Base-by-base conservation (phyloP, 768 basidiomycete genomes). In the Termitomyces sp. region DNA sequence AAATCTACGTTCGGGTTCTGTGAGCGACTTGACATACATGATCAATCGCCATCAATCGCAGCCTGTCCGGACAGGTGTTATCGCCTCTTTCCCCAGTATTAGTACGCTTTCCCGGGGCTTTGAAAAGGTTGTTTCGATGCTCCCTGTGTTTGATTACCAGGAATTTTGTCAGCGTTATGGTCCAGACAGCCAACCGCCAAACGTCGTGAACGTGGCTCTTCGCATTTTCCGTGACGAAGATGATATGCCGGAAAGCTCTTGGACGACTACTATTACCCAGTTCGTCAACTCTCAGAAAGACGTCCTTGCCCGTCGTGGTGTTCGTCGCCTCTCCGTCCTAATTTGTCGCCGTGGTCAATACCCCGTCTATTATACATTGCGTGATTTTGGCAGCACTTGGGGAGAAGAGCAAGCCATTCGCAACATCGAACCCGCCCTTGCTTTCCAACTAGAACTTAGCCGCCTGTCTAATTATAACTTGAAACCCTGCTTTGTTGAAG, bases 391-490 rank as follows among this genome's bases (percentile, higher is more conserved):
- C 44, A 86, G 82, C 15, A 71, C 73, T 16, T 99, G 97, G 97
- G 82, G 79, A 51, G 97, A 99, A 80, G 93, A 98, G 71, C 86
- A 93, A 70, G 89, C 95, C 15, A 96, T 99, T 71, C 90, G 97
- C 71, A 97, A 98, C 76, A 95, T 97, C 60, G 97, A 99, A 71
- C 97, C 97, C 22, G 97, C 97, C 27, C 81, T 98, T 44, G 97
- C 97, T 33, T 98, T 93, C 85, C 97, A 98, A 75, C 82, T 99
- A 53, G 97, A 99, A 71, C 87, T 99, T 60, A 91, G 89, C 72
- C 93, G 97, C 48, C 82, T 99, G 57, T 96, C 95, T 16, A 91
- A 95, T 79, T 98, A 98, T 78, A 94, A 95, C 71, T 83, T 99
- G 70, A 91, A 85, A 42, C 96, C 97, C n/a, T 87, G 88, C 76